phyloP scores from a whole-genome alignment of 495 filamentous ascomycete genomes.

The Evernia prunastri region DNA sequence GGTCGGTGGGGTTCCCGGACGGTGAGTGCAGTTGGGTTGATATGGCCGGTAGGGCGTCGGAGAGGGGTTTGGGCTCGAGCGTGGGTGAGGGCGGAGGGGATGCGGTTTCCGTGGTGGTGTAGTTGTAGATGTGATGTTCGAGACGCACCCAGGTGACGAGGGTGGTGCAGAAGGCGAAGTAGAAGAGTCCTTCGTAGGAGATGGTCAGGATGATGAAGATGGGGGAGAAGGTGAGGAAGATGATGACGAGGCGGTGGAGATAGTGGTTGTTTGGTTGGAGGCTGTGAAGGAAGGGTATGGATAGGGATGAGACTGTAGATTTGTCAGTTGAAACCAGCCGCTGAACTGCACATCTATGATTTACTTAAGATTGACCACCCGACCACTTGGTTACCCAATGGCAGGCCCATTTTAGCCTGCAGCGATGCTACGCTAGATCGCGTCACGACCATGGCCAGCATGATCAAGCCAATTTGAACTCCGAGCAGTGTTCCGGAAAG shows the following conservation, averaged over 20 bases:
- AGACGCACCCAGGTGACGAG: conserved; percentile 86
- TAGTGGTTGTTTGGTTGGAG: conserved; percentile 81
- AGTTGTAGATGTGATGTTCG: conserved; percentile 70
- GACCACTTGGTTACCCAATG: conserved; percentile 77
- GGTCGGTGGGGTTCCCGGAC: conserved; percentile 23
- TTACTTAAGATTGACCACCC: conserved; percentile 80
- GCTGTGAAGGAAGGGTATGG: conserved; percentile 74
- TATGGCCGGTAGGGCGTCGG: conserved; percentile 28
- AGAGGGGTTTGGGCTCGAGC: conserved; percentile 25
- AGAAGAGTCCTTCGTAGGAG: conserved; percentile 96
- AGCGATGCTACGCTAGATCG: conserved; percentile 72
- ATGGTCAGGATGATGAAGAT: conserved; percentile 95
- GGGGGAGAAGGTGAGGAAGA: conserved; percentile 91
- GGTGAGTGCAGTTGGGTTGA: conserved; percentile 22
- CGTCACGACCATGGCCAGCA: conserved; percentile 80
- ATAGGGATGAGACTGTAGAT: conserved; percentile 59
- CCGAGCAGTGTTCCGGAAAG: conserved; percentile 50
- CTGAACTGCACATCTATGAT: conserved; percentile 25
- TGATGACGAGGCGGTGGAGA: conserved; percentile 77
- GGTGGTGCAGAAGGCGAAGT: conserved; percentile 77
- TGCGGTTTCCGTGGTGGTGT: conserved; percentile 31
- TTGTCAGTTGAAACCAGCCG: not conserved
- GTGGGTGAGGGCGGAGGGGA: conserved; percentile 12
- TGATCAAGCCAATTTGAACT: conserved; percentile 68
- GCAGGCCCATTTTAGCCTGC: conserved; percentile 82